A percentile compares a stretch with the other conserved stretches of the same genome.
Conservation (phyloP, 257 asterid genomes). For the Striga asiatica region DNA sequence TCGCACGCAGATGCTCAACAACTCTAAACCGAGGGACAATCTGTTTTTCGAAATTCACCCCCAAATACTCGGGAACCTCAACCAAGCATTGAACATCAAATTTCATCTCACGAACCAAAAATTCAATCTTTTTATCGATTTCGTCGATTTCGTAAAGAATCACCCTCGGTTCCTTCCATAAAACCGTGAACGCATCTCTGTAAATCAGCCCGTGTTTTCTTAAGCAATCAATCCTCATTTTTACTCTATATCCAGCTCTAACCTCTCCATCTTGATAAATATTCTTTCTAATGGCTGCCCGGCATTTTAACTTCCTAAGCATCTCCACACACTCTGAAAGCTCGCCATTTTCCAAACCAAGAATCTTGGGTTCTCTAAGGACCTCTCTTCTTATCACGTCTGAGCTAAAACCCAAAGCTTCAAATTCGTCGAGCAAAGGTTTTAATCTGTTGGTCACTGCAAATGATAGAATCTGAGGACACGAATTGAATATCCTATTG, state of each 20-base stretch:
- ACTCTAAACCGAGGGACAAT: conserved; percentile 73
- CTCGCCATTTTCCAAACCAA: conserved; percentile 77
- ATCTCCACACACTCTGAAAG: conserved; percentile 54
- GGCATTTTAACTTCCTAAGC: conserved; percentile 59
- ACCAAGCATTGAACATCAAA: conserved; percentile 39
- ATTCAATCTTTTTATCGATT: conserved; percentile 56
- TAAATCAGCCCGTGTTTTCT: conserved; percentile 46
- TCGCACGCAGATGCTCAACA: conserved; percentile 43
- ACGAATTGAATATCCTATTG: conserved; percentile 31
- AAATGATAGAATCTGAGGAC: conserved; percentile 43
- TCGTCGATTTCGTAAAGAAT: conserved; percentile 39
- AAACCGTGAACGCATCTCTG: conserved; percentile 58
- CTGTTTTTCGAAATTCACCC: conserved; percentile 64
- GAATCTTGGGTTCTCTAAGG: conserved; percentile 46
- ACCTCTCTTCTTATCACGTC: conserved; percentile 45
- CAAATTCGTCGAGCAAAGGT: conserved; percentile 57
- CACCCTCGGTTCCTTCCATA: conserved; percentile 86
- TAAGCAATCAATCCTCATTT: conserved; percentile 60
- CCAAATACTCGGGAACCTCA: conserved; percentile 69
- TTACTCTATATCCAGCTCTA: conserved; percentile 55
- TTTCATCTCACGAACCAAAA: conserved; percentile 46
- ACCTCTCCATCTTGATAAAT: conserved; percentile 47
- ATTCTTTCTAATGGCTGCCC: conserved; percentile 36
- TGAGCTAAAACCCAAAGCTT: conserved; percentile 42
- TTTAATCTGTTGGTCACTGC: conserved; percentile 40